Evolutionary conservation across 306 rosid genomes (phyloP).

Genomic region (Prunus davidiana): DNA sequence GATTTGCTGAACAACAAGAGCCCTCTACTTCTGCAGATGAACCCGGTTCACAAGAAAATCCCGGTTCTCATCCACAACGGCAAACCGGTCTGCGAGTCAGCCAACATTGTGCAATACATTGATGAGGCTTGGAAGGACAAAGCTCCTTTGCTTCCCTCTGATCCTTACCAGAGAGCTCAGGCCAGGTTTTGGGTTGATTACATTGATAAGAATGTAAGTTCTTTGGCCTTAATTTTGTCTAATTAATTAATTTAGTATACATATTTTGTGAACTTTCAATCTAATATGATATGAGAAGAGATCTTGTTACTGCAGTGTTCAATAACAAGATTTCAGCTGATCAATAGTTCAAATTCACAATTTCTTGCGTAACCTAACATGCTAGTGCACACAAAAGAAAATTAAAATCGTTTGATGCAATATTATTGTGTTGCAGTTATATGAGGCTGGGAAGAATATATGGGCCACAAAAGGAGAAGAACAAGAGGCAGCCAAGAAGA

Average conservation of each 20-base stretch:
- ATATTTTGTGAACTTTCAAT: too few species aligned
- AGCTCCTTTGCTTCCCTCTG: slow-evolving; percentile 30
- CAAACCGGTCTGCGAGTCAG: slow-evolving; percentile 46
- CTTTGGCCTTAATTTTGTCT: not conserved
- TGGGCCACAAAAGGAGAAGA: slow-evolving; percentile 25
- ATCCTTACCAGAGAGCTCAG: slow-evolving; percentile 41
- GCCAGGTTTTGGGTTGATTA: slow-evolving; percentile 47
- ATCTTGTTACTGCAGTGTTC: too few species aligned
- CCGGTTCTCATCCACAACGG: slow-evolving; percentile 65
- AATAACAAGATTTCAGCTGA: too few species aligned
- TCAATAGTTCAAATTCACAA: too few species aligned
- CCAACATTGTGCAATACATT: slow-evolving; percentile 33
- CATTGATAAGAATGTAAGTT: slow-evolving; percentile 34
- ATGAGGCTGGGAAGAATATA: slow-evolving; percentile 25
- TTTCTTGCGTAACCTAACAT: too few species aligned
- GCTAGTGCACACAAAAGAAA: too few species aligned
- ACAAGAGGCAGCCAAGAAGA: slow-evolving; percentile 22
- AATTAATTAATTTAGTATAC: not conserved
- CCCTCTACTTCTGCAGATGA: slow-evolving; percentile 42
- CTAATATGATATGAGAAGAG: too few species aligned
- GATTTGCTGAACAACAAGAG: slow-evolving; percentile 36
- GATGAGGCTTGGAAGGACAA: slow-evolving; percentile 38
- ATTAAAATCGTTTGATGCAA: too few species aligned
- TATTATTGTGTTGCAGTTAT: slow-evolving; percentile 13
- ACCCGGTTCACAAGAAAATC: slow-evolving; percentile 50